Conservation (phyloP, 345 rosid species). For the Linum trigynum region DNA sequence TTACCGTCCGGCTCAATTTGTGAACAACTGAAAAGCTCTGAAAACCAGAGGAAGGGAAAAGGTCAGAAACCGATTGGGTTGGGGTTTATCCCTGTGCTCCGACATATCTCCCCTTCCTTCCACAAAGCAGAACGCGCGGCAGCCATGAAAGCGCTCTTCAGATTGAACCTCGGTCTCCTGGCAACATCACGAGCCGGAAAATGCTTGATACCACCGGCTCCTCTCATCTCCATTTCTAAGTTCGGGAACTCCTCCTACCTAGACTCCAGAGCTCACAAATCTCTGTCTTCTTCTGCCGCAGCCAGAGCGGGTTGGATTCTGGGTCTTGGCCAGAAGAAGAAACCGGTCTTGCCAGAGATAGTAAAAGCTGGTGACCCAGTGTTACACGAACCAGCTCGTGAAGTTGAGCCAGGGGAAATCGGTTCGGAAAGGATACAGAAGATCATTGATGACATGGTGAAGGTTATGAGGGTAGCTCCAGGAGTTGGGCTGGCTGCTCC, state of each 20-base stretch:
- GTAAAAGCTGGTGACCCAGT: slow-evolving; percentile 91
- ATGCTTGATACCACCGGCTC: slow-evolving; percentile 20
- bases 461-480: slow-evolving; percentile 69
- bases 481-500: slow-evolving; percentile 98
- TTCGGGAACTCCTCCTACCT: background rate
- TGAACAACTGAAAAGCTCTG: too few species aligned
- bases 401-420: slow-evolving; percentile 61
- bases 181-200: slow-evolving; percentile 30
- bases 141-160: slow-evolving; percentile 46
- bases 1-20: too few species aligned
- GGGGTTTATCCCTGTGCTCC: too few species aligned
- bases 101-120: too few species aligned
- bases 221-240: slow-evolving; percentile 10
- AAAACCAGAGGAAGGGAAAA: too few species aligned
- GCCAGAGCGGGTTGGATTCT: slow-evolving; percentile 87
- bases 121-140: background rate
- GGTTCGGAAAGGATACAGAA: slow-evolving; percentile 81
- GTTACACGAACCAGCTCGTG: slow-evolving; percentile 68
- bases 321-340: slow-evolving; percentile 67
- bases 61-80: too few species aligned
- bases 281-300: slow-evolving; percentile 28
- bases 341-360: slow-evolving; percentile 43
- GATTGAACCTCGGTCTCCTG: slow-evolving; percentile 44
- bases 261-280: slow-evolving; percentile 18
- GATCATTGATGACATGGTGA: slow-evolving; percentile 72